Evolutionary conservation across 1,284 basidiomycete genomes (phyloP).

Genomic region (Trichosporon sp.): DNA sequence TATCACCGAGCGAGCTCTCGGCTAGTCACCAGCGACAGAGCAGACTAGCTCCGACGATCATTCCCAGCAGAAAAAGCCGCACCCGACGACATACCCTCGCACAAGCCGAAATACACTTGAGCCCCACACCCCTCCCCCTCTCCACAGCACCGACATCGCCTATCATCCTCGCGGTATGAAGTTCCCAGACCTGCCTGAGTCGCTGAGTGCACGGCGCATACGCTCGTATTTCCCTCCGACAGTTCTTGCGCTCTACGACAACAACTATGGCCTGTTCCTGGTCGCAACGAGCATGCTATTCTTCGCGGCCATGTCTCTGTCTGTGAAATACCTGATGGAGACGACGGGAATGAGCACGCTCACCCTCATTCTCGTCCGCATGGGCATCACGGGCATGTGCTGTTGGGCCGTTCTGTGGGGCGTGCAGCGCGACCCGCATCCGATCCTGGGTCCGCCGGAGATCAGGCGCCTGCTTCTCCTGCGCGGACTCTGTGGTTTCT

Average conservation of each 20-base stretch:
- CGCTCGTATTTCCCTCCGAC: conserved; percentile 29
- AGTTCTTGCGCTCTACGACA: conserved; percentile 36
- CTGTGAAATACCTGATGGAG: conserved; percentile 53
- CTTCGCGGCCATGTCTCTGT: conserved; percentile 64
- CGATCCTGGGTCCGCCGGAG: conserved; percentile 68
- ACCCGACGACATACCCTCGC: neutral
- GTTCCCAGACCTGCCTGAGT: neutral
- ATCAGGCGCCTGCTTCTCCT: conserved; percentile 64
- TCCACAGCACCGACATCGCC: too few relatives aligned
- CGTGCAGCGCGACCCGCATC: conserved; percentile 63
- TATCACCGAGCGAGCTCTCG: neutral
- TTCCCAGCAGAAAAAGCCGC: conserved; percentile 2
- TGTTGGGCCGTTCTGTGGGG: conserved; percentile 60
- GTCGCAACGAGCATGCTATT: conserved; percentile 66
- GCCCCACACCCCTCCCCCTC: too few relatives aligned
- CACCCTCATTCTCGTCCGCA: conserved; percentile 49
- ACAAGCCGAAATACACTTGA: neutral
- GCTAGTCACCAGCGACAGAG: neutral
- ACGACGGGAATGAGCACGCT: conserved; percentile 44
- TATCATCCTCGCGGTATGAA: neutral
- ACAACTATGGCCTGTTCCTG: conserved; percentile 67
- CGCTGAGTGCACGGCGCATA: neutral
- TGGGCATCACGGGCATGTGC: conserved; percentile 59
- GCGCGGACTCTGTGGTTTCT: conserved; percentile 65
- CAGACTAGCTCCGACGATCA: neutral